Conservation (phyloP, 192 early-diverging fungal genomes). For the Coemansia sp. region DNA sequence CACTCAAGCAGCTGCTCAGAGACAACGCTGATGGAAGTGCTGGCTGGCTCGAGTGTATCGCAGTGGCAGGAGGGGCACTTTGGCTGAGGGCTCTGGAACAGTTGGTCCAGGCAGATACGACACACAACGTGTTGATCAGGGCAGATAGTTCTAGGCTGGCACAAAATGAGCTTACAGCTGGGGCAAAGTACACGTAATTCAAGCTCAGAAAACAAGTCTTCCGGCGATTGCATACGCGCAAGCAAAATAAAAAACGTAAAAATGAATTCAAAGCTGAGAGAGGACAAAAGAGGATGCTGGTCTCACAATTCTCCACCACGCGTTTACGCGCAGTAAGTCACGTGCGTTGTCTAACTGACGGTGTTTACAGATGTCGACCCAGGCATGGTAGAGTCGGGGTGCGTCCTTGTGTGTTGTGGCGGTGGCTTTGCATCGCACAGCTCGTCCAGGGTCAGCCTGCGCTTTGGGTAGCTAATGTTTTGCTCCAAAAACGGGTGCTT, state of each 20-base stretch:
- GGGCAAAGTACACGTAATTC: slow-evolving; percentile 11
- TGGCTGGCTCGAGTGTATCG: not conserved
- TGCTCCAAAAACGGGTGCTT: slow-evolving; percentile 51
- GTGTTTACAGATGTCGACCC: slow-evolving; percentile 21
- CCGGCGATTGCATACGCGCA: not conserved
- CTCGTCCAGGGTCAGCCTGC: slow-evolving; percentile 47
- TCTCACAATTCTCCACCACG: not conserved
- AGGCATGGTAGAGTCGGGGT: slow-evolving; percentile 13
- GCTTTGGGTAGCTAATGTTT: slow-evolving; percentile 50
- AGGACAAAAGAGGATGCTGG: not conserved
- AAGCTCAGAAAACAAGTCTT: slow-evolving; percentile 3
- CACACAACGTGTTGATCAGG: slow-evolving; percentile 12
- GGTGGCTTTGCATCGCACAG: slow-evolving; percentile 43
- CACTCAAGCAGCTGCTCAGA: slow-evolving; percentile 1
- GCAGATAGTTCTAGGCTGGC: slow-evolving; percentile 1
- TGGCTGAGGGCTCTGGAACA: not conserved
- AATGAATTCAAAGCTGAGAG: not conserved
- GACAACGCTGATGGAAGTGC: not conserved
- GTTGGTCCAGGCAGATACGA: slow-evolving; percentile 21
- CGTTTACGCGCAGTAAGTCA: slow-evolving; percentile 2
- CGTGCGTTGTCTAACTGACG: not conserved
- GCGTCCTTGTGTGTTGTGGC: slow-evolving; percentile 15
- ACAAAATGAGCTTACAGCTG: slow-evolving; percentile 1
- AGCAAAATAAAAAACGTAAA: not conserved
- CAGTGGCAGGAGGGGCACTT: slow-evolving; percentile 16